These are phyloP conservation scores for Boletus austroedulis DNA, from an alignment of 1,284 basidiomycete species.

Conservation along the genomic window DNA sequence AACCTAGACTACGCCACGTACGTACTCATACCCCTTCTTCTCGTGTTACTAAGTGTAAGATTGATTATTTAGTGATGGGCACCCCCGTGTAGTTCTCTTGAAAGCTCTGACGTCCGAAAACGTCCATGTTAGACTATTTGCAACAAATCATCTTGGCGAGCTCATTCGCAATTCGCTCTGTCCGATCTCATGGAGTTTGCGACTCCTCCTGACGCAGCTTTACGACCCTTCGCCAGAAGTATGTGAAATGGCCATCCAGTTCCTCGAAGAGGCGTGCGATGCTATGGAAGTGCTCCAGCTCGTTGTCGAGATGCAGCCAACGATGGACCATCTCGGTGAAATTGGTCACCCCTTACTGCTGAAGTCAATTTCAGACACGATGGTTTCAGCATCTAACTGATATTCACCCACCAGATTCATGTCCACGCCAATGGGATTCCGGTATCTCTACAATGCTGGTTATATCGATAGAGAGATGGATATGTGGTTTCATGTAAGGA, in stretches of 20 bases:
- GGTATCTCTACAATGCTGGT: conserved; percentile 85
- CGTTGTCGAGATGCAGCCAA: conserved; percentile 93
- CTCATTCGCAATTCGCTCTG: conserved; percentile 63
- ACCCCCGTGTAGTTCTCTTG: conserved; percentile 86
- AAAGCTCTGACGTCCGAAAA: conserved; percentile 93
- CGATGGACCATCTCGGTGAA: conserved; percentile 92
- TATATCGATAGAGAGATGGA: conserved; percentile 97
- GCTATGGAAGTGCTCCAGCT: conserved; percentile 80
- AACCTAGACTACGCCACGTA: conserved; percentile 89
- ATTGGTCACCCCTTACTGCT: conserved; percentile 86
- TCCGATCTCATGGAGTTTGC: conserved; percentile 81
- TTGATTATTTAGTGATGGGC: conserved; percentile 74
- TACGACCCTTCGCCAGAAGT: conserved; percentile 92
- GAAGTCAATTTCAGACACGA: conserved; percentile 52
- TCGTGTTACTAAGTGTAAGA: background rate
- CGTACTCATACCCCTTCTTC: conserved; percentile 27
- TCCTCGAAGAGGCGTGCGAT: conserved; percentile 88
- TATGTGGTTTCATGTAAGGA: conserved; percentile 85
- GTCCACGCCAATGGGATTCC: conserved; percentile 90
- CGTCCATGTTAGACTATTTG: conserved; percentile 84
- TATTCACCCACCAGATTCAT: conserved; percentile 68
- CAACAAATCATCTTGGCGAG: conserved; percentile 85
- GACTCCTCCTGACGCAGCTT: conserved; percentile 89
- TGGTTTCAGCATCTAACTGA: conserved; percentile 7
- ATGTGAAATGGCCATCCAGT: conserved; percentile 84